Conservation (phyloP, 129 eudicot genomes). For the Silybum marianum region DNA sequence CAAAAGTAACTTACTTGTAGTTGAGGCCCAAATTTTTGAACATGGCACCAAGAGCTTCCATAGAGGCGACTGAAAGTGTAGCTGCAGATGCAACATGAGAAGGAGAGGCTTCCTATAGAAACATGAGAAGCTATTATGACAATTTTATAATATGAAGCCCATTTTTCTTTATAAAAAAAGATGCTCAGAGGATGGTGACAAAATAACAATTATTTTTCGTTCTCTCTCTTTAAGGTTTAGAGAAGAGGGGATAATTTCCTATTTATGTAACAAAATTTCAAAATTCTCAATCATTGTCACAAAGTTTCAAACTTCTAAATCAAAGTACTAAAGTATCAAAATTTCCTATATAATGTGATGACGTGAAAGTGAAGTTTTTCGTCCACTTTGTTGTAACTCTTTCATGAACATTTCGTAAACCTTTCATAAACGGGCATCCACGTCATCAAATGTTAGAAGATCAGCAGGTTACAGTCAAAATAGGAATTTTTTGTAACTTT, state of each 20-base stretch:
- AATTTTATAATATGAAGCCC: neutral
- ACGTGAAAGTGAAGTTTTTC: neutral
- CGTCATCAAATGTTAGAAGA: neutral
- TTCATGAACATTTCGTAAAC: neutral
- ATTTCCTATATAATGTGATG: neutral
- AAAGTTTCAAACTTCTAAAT: too few species aligned
- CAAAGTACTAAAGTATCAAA: neutral
- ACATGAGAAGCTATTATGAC: conserved; percentile 1
- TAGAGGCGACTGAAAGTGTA: conserved; percentile 84
- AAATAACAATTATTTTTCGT: neutral
- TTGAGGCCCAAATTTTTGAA: conserved; percentile 69
- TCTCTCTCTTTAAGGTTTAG: neutral
- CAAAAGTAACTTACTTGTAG: conserved; percentile 58
- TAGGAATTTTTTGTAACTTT: neutral
- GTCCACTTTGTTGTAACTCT: neutral
- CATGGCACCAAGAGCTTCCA: conserved; percentile 80
- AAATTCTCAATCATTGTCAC: neutral
- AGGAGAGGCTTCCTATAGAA: conserved; percentile 78
- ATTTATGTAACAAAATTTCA: neutral
- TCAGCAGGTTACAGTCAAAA: neutral
- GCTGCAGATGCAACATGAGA: conserved; percentile 97
- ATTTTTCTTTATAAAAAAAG: neutral
- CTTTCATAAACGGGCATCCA: neutral
- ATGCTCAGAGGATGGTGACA: neutral
- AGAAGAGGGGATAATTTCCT: neutral